phyloP scores from a whole-genome alignment of 1,139 yeast genomes.

The Nakaseomyces sp. region DNA sequence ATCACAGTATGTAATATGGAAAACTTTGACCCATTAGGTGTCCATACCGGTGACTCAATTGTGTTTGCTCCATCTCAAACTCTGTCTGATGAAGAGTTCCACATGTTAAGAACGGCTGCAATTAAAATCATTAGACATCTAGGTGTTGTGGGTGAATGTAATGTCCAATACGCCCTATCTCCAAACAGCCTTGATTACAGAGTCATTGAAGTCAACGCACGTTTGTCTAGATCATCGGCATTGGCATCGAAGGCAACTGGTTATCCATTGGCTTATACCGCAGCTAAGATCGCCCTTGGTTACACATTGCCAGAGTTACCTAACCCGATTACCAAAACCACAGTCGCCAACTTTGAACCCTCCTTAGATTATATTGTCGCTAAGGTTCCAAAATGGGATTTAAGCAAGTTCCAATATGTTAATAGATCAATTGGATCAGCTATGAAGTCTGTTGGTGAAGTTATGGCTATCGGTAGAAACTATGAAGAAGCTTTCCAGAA shows the following conservation, averaged over 20 bases:
- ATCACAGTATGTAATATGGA: slow-evolving; percentile 99
- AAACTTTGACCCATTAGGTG: slow-evolving; percentile 95
- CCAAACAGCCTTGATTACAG: slow-evolving; percentile 94
- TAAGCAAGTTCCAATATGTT: slow-evolving; percentile 89
- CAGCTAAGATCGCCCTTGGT: slow-evolving; percentile 93
- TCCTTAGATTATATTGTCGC: slow-evolving; percentile 94
- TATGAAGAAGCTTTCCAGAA: slow-evolving; percentile 97
- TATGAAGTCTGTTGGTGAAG: slow-evolving; percentile 99
- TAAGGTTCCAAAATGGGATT: slow-evolving; percentile 98
- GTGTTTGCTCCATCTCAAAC: slow-evolving; percentile 99
- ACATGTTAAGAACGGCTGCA: slow-evolving; percentile 96
- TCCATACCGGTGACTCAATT: slow-evolving; percentile 97
- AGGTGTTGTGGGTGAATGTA: slow-evolving; percentile 99
- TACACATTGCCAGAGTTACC: slow-evolving; percentile 91
- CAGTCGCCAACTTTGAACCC: slow-evolving; percentile 95
- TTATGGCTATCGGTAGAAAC: slow-evolving; percentile 97
- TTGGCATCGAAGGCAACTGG: slow-evolving; percentile 98
- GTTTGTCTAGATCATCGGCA: slow-evolving; percentile 95
- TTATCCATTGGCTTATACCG: slow-evolving; percentile 95
- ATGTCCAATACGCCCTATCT: slow-evolving; percentile 92
- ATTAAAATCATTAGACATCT: slow-evolving; percentile 93
- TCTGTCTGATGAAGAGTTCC: slow-evolving; percentile 91
- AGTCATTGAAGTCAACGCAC: slow-evolving; percentile 95
- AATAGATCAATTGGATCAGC: slow-evolving; percentile 89
- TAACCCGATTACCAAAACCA: slow-evolving; percentile 92